These are phyloP conservation scores for Colletotrichum truncatum DNA, from an alignment of 2,329 filamentous ascomycete genomes.

Conservation along the genomic window DNA sequence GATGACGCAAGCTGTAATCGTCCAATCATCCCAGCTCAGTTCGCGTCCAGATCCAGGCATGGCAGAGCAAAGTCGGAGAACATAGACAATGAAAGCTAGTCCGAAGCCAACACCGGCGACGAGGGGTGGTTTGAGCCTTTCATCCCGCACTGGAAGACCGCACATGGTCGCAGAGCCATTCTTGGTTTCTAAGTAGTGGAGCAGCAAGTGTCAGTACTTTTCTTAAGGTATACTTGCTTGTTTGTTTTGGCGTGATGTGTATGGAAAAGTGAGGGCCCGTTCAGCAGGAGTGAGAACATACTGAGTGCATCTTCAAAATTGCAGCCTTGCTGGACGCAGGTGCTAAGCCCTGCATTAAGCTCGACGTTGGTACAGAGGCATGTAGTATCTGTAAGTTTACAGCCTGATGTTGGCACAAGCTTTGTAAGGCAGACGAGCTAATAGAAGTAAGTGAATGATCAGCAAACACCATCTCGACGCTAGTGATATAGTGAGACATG, in stretches of 20 bases:
- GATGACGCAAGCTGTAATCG: conserved; percentile 41
- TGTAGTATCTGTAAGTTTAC: conserved; percentile 25
- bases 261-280: background rate
- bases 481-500: conserved; percentile 1
- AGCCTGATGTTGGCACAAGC: conserved; percentile 15
- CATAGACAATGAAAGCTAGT: conserved; percentile 38
- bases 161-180: conserved; percentile 32
- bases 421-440: conserved; percentile 31
- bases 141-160: conserved; percentile 36
- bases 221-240: too few species aligned
- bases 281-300: background rate
- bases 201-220: too few species aligned
- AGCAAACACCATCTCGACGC: background rate
- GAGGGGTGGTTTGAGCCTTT: conserved; percentile 34
- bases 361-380: conserved; percentile 35
- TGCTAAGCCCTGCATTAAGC: conserved; percentile 28
- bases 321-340: conserved; percentile 30
- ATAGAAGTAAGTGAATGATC: conserved; percentile 4
- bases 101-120: conserved; percentile 37
- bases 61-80: conserved; percentile 38
- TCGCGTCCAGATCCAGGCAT: conserved; percentile 34
- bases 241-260: too few species aligned
- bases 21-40: conserved; percentile 48
- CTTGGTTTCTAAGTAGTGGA: conserved; percentile 31
- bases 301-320: conserved; percentile 26